Evolutionary conservation across 179 eudicot genomes (phyloP), one percentile per base, ranked within the genome.

Genomic region (Silene noctiflora): DNA sequence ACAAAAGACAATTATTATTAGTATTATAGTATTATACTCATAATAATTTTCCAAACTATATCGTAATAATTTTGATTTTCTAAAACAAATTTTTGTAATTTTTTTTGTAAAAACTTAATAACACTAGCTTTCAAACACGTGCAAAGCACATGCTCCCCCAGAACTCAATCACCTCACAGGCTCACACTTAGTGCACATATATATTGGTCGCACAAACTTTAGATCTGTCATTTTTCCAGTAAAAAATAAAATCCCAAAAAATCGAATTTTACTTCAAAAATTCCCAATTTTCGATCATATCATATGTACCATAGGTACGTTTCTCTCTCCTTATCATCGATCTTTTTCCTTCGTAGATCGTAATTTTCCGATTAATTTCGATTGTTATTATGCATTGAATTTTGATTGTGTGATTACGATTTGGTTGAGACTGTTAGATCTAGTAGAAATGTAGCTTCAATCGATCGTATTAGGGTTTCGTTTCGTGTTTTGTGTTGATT

Each of bases 381-480:
- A 21, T 67, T 16, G 10, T 59, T 70, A 20, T 56, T 69, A 29
- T 10, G 27, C n/a, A 44, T 79, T 0, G 22, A 19, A 16, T 46
- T 74, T 44, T 17, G 6, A 59, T 69, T 59, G 2, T 4, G 20
- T 20, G 14, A 4, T 25, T 59, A 67, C 20, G n/a, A 62, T 67
- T 27, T 79, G 2, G n/a, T 42, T 24, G 51, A 44, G 42, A 5
- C 0, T 35, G 53, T 67, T 70, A 79, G 78, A 79, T 80, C 76
- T 71, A 71, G 75, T 55, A 17, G 62, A 64, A 80, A 70, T 75
- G 64, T 60, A 14, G 75, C 33, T 21, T 75, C 35, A 61, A 60
- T 79, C 48, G 17, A 31, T 74, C 24, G 64, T 27, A 62, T 69
- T 75, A 69, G 61, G 78, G 82, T 56, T 75, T 70, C 27, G n/a